Base-by-base conservation (phyloP, 768 basidiomycete species). In the Leccinellum albellum region DNA sequence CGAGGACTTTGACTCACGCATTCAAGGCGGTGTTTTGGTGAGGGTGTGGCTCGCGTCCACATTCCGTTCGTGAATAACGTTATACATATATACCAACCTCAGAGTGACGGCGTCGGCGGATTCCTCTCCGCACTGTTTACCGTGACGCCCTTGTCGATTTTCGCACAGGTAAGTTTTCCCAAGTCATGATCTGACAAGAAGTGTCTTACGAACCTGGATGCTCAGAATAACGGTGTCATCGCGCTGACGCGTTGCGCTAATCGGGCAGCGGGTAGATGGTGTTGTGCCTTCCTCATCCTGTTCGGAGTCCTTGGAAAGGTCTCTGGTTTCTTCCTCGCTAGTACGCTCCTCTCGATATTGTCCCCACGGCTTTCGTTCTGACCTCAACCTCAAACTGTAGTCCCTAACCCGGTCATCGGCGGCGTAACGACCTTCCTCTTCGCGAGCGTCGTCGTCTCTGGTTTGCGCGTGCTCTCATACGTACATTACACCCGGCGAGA, bases 401-500 rank as follows among this genome's bases (percentile, higher is more conserved):
- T 94, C 57, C 92, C 91, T 1, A 86, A 88, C 64, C 77, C 91
- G 0, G 90, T 91, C 7, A 79, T 91, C 0, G 91, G 91, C 2
- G 90, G 91, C 3, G 89, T 93, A 3, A 94, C 90, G 12, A 92
- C 91, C 3, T 93, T 93, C 79, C 78, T 93, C 10, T 93, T 94
- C 66, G 86, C 88, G 0, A 85, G 79, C 40, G 90, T 93, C 28
- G 79, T 81, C 15, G 80, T 82, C 7, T 88, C 87, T 0, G 90
- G 91, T 35, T 53, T 88, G 28, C 82, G 87, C 23, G 88, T 93
- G 3, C 76, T 94, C 28, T 77, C 83, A 3, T 81, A 81, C 61
- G 73, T 80, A 31, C 63, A 70, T 15, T 90, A 86, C 66, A 82
- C 81, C 20, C 79, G 89, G 2, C 74, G 86, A 8, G 85, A 88